phyloP scores from a whole-genome alignment of 768 basidiomycete genomes.

The Galerina sulciceps region DNA sequence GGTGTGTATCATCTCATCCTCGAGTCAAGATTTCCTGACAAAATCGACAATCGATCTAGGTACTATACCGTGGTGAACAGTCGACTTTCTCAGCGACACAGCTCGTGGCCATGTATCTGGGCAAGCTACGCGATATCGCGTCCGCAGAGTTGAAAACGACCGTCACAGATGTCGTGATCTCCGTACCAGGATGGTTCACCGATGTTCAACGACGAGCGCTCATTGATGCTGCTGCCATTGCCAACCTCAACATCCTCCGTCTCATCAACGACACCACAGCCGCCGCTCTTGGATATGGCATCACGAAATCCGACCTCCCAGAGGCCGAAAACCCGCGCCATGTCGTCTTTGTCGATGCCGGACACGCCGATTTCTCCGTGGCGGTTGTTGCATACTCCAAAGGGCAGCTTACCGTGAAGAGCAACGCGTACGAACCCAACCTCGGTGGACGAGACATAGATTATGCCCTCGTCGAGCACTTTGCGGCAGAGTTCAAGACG shows the following conservation, averaged over 20 bases:
- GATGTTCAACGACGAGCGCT: slow-evolving; percentile 91
- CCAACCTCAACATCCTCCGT: slow-evolving; percentile 88
- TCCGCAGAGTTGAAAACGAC: slow-evolving; percentile 81
- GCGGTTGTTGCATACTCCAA: slow-evolving; percentile 93
- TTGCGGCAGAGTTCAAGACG: slow-evolving; percentile 88
- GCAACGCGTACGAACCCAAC: slow-evolving; percentile 89
- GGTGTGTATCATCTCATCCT: slow-evolving; percentile 50
- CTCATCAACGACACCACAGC: slow-evolving; percentile 98
- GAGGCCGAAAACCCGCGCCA: slow-evolving; percentile 79
- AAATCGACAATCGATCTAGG: slow-evolving; percentile 48
- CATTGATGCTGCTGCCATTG: slow-evolving; percentile 88
- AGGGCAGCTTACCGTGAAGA: slow-evolving; percentile 86
- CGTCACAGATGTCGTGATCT: slow-evolving; percentile 92
- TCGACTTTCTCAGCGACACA: slow-evolving; percentile 86
- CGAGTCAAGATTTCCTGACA: background rate
- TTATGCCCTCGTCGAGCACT: slow-evolving; percentile 86
- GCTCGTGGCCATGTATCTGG: slow-evolving; percentile 88
- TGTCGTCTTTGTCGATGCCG: slow-evolving; percentile 94
- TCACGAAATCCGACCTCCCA: slow-evolving; percentile 97
- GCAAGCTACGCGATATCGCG: slow-evolving; percentile 89
- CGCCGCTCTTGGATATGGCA: slow-evolving; percentile 95
- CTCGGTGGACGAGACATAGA: slow-evolving; percentile 98
- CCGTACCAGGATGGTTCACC: slow-evolving; percentile 97
- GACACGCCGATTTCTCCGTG: slow-evolving; percentile 89
- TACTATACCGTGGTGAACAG: slow-evolving; percentile 85